A percentile compares a stretch with the other conserved stretches of the same genome.
Conservation (phyloP, 2,329 filamentous ascomycete genomes). For the Cadophora gregata region DNA sequence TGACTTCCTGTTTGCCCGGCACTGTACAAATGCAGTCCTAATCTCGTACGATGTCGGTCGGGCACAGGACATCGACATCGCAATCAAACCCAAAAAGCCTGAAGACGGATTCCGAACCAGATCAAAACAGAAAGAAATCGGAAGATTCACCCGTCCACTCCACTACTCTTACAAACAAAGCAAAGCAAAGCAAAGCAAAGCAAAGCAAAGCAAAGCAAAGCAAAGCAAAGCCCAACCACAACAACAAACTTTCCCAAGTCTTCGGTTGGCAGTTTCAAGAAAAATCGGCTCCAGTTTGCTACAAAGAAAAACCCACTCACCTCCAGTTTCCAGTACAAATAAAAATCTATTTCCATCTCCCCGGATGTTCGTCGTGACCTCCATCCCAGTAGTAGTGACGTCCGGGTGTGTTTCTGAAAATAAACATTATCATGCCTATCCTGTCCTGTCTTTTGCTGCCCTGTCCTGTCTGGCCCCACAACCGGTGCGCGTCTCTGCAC, state of each 20-base stretch:
- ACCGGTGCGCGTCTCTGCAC: conserved; percentile 3
- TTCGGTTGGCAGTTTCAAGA: conserved; percentile 16
- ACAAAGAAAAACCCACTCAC: too few relatives aligned
- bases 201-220: not conserved
- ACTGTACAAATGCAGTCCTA: not conserved
- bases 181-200: not conserved
- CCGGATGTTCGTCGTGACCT: not conserved
- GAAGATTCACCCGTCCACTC: not conserved
- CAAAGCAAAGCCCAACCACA: not conserved
- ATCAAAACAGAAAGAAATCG: not conserved
- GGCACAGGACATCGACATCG: not conserved
- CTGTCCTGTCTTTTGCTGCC: not conserved
- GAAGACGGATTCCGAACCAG: conserved; percentile 4
- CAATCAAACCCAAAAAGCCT: not conserved
- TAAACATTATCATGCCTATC: not conserved
- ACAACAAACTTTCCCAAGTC: conserved; percentile 5
- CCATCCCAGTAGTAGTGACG: not conserved
- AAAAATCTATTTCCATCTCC: not conserved
- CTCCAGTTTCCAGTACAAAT: not conserved
- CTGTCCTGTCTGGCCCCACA: not conserved
- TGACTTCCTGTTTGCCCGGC: not conserved
- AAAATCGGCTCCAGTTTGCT: not conserved
- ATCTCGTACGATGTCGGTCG: not conserved
- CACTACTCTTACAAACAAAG: too few relatives aligned
- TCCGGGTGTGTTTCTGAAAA: conserved; percentile 5